These are phyloP conservation scores for Metschnikowia lachancei DNA, from an alignment of 805 yeast species.

Conservation along the genomic window DNA sequence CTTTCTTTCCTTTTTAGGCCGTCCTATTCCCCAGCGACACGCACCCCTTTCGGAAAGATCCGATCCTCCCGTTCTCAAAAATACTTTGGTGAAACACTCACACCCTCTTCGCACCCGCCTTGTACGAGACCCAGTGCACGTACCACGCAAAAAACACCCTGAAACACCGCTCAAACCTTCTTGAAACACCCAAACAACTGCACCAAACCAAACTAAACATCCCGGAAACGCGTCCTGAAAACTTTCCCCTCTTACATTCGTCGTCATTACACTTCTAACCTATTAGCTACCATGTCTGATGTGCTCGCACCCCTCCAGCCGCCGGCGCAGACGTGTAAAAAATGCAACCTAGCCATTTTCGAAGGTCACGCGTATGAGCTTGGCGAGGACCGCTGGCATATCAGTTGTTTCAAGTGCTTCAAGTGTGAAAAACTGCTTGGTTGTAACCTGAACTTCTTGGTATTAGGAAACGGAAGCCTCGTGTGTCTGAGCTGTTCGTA, in stretches of 20 bases:
- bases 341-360: conserved; percentile 50
- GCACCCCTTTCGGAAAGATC: conserved; percentile 3
- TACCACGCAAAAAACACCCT: neutral
- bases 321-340: conserved; percentile 35
- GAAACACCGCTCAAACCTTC: neutral
- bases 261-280: no score
- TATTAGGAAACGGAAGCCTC: conserved; percentile 86
- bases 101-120: neutral
- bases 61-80: conserved; percentile 6
- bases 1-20: no score
- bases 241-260: no score
- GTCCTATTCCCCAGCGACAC: conserved; percentile 6
- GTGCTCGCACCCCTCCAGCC: conserved; percentile 1
- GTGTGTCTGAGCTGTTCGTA: conserved; percentile 93
- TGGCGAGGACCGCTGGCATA: conserved; percentile 95
- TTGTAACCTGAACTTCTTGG: conserved; percentile 84
- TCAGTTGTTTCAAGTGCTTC: conserved; percentile 86
- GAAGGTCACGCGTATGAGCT: conserved; percentile 95
- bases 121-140: no score
- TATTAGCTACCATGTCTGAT: conserved; percentile 4
- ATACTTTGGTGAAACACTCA: conserved; percentile 5
- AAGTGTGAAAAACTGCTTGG: conserved; percentile 77
- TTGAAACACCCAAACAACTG: no score
- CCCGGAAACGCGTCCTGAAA: no score
- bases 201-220: no score